phyloP scores from a whole-genome alignment of 495 filamentous ascomycete species.

The Apodospora peruviana region DNA sequence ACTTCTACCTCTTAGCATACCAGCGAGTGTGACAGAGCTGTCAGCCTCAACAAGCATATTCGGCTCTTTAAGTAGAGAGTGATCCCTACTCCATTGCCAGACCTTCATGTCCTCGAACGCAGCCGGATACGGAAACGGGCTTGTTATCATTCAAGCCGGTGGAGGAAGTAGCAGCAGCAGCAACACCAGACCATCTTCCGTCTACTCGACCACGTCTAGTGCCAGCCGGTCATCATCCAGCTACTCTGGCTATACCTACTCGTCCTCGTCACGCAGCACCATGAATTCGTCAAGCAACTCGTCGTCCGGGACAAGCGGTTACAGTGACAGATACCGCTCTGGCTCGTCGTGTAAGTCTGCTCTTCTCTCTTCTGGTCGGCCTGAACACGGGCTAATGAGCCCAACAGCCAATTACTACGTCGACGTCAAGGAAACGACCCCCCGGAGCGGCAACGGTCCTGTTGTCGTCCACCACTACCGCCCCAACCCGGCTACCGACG shows the following conservation, averaged over 20 bases:
- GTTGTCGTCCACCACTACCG: conserved; percentile 15
- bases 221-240: conserved; percentile 3
- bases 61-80: not conserved
- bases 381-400: not conserved
- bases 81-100: not conserved
- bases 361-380: not conserved
- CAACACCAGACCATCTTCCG: conserved; percentile 1
- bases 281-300: conserved; percentile 9
- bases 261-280: conserved; percentile 2
- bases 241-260: conserved; percentile 5
- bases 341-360: conserved; percentile 7
- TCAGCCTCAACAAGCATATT: not conserved
- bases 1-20: too few species aligned
- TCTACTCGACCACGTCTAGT: conserved; percentile 3
- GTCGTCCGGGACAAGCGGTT: not conserved
- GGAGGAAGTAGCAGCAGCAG: not conserved
- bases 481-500: conserved; percentile 8
- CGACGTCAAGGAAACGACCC: not conserved
- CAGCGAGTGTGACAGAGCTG: not conserved
- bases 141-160: conserved; percentile 7
- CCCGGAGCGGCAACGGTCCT: not conserved
- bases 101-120: conserved; percentile 12
- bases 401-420: conserved; percentile 1
- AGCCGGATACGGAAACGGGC: conserved; percentile 2
- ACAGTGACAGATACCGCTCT: conserved; percentile 5